A percentile compares a stretch with the other conserved stretches of the same genome.
phyloP scores from a whole-genome alignment of 352 stramenopile genomes.

The Phytophthora multivora region DNA sequence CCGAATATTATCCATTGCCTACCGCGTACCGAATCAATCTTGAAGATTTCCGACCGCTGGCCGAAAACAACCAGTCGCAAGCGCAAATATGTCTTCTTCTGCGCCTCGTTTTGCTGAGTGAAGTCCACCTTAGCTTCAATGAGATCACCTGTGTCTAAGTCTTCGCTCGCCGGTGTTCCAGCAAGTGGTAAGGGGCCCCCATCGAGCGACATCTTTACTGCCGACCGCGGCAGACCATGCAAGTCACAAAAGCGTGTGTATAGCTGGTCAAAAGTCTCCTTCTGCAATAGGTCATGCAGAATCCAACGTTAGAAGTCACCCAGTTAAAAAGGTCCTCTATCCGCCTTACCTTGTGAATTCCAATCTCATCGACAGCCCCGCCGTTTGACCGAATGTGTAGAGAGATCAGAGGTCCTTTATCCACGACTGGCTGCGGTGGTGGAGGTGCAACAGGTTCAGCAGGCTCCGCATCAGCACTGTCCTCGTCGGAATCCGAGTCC shows the following conservation, averaged over 20 bases:
- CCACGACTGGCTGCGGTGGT: conserved; percentile 3
- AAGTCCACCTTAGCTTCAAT: conserved; percentile 83
- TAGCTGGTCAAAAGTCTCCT: conserved; percentile 63
- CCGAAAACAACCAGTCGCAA: conserved; percentile 59
- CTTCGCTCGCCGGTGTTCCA: conserved; percentile 34
- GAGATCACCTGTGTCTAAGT: conserved; percentile 64
- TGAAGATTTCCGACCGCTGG: conserved; percentile 63
- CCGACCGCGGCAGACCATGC: conserved; percentile 58
- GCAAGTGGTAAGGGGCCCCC: conserved; percentile 40
- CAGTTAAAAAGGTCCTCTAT: neutral
- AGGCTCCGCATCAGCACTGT: conserved; percentile 2
- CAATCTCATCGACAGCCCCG: conserved; percentile 51
- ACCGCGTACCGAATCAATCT: conserved; percentile 65
- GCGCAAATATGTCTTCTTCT: conserved; percentile 65
- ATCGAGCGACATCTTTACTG: conserved; percentile 69
- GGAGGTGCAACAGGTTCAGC: conserved; percentile 5
- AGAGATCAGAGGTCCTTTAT: conserved; percentile 60
- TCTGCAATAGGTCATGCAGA: conserved; percentile 34
- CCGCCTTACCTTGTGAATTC: conserved; percentile 55
- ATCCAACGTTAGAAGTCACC: neutral
- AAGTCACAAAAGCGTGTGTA: conserved; percentile 71
- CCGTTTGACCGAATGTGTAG: conserved; percentile 71
- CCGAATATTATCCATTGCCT: neutral
- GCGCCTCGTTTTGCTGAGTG: conserved; percentile 42
- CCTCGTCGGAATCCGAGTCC: conserved; percentile 60